phyloP scores from a whole-genome alignment of 192 early-diverging fungal species.

The Backusella parvicylindrica region DNA sequence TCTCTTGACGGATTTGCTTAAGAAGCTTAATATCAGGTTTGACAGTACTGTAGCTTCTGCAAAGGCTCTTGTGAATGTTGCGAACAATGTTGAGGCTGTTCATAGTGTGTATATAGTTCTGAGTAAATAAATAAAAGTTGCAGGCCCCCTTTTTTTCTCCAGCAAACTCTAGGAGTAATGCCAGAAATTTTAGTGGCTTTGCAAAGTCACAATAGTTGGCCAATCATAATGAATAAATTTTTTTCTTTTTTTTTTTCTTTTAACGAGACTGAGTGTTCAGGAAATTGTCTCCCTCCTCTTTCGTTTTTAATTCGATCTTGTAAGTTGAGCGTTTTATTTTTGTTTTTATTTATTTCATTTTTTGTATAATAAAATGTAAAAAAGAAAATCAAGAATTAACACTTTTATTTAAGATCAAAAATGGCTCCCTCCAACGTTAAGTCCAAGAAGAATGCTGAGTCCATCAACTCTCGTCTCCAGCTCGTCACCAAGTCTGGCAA shows the following conservation, averaged over 20 bases:
- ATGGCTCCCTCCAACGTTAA: conserved; percentile 55
- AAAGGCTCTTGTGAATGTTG: background rate
- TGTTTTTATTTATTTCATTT: background rate
- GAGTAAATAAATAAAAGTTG: conserved; percentile 2
- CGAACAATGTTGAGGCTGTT: background rate
- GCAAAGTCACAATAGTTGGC: background rate
- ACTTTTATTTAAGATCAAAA: background rate
- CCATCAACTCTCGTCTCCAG: conserved; percentile 97
- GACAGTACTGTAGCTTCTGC: conserved; percentile 15
- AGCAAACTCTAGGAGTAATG: background rate
- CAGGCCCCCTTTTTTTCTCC: background rate
- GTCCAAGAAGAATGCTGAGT: conserved; percentile 86
- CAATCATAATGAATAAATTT: background rate
- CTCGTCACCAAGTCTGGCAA: conserved; percentile 99
- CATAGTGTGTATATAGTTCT: background rate
- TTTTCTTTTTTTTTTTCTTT: background rate
- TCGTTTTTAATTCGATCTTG: conserved; percentile 9
- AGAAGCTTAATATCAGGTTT: conserved; percentile 57
- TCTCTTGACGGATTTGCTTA: conserved; percentile 73
- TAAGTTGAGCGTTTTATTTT: background rate
- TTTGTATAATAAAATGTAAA: background rate
- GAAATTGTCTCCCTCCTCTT: conserved; percentile 8
- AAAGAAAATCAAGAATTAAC: background rate
- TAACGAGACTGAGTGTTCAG: background rate
- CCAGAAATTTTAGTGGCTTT: background rate